phyloP scores from a whole-genome alignment of 768 basidiomycete species.

The Boletus reticuloceps region DNA sequence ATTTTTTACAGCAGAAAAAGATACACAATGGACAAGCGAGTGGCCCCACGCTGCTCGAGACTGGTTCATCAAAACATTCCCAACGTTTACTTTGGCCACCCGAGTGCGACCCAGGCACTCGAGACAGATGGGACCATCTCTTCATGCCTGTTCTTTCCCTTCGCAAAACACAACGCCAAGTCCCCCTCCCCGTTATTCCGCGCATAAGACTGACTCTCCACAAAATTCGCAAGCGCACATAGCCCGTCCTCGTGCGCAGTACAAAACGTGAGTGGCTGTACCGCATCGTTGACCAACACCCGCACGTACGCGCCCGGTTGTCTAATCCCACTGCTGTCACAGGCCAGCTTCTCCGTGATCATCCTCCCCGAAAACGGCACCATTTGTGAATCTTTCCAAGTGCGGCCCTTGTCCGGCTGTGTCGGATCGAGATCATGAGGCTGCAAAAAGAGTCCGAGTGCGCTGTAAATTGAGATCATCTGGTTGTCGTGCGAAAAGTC shows the following conservation, averaged over 20 bases:
- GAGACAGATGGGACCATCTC: not conserved
- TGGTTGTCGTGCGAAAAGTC: conserved; percentile 87
- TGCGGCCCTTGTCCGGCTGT: conserved; percentile 19
- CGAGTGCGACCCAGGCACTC: too few species aligned
- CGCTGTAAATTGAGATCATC: conserved; percentile 69
- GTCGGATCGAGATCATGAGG: conserved; percentile 23
- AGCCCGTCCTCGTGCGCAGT: conserved; percentile 49
- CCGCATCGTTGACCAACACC: conserved; percentile 73
- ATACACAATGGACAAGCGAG: too few species aligned
- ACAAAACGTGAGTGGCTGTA: conserved; percentile 61
- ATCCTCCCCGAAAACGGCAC: conserved; percentile 73
- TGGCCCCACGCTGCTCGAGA: too few species aligned
- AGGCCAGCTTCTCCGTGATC: conserved; percentile 65
- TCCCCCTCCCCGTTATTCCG: conserved; percentile 65
- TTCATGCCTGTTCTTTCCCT: not conserved
- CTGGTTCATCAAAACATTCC: too few species aligned
- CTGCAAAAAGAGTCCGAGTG: conserved; percentile 51
- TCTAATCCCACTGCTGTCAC: conserved; percentile 26
- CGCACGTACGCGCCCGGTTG: too few species aligned
- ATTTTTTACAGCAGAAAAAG: too few species aligned
- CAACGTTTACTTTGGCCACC: too few species aligned
- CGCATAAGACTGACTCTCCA: conserved; percentile 67
- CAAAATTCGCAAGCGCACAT: conserved; percentile 61
- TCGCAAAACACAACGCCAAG: conserved; percentile 53
- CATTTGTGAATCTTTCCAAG: conserved; percentile 54